These are phyloP conservation scores for Nannochloris sp. DNA, from an alignment of 139 green algal genomes.

Conservation along the genomic window DNA sequence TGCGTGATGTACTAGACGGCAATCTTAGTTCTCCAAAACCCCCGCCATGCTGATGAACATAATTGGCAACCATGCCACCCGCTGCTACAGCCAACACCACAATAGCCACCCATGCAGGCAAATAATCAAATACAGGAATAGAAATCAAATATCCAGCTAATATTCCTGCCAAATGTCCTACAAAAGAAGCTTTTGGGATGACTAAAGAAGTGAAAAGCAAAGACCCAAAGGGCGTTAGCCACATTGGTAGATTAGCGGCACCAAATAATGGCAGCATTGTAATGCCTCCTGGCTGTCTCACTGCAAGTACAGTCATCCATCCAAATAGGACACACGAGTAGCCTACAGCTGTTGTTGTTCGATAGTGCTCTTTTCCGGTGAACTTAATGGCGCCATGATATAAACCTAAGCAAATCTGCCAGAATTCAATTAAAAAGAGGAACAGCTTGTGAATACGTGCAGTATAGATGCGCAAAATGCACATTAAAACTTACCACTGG, in stretches of 20 bases:
- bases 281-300: slow-evolving; percentile 4
- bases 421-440: no score
- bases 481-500: slow-evolving; percentile 9
- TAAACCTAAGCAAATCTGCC: slow-evolving; percentile 35
- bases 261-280: slow-evolving; percentile 44
- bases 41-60: no score
- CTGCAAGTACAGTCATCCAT: slow-evolving; percentile 50
- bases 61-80: background rate
- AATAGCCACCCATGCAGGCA: slow-evolving; percentile 13
- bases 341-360: slow-evolving; percentile 39
- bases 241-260: slow-evolving; percentile 32
- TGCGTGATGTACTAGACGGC: no score
- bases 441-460: background rate
- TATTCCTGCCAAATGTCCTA: slow-evolving; percentile 59
- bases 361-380: slow-evolving; percentile 26
- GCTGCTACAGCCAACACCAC: background rate
- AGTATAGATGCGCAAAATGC: background rate
- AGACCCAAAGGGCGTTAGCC: slow-evolving; percentile 45
- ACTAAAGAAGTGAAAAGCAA: slow-evolving; percentile 58
- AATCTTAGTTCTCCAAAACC: no score
- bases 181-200: slow-evolving; percentile 30
- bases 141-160: slow-evolving; percentile 48
- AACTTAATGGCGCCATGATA: slow-evolving; percentile 33
- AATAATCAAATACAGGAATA: slow-evolving; percentile 30
- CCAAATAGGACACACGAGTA: slow-evolving; percentile 68